Percentiles rank a stretch among this genome's conserved stretches.
Evolutionary conservation across 2,329 filamentous ascomycete genomes (phyloP).

Genomic region (Fusarium sp.): DNA sequence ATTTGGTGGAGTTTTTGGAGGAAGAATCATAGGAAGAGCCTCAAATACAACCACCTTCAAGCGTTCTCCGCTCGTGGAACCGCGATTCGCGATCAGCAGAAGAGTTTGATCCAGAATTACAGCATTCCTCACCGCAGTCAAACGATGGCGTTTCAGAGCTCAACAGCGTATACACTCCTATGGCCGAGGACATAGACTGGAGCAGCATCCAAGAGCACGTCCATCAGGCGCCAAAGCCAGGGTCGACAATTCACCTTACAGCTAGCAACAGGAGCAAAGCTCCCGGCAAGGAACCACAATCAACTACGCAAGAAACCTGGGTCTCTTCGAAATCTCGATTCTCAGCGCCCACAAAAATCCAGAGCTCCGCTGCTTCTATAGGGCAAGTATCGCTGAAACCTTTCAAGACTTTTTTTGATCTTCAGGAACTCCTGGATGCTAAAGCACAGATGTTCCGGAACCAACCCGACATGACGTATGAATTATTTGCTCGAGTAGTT

Average conservation of each 20-base stretch:
- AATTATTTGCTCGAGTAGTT: conserved; percentile 71
- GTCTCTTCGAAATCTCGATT: conserved; percentile 4
- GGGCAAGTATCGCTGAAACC: conserved; percentile 26
- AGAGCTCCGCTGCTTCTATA: background rate
- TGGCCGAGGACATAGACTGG: conserved; percentile 58
- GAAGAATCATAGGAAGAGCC: conserved; percentile 10
- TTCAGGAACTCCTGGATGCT: conserved; percentile 68
- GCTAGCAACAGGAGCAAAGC: conserved; percentile 6
- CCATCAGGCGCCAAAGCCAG: conserved; percentile 7
- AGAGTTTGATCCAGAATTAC: conserved; percentile 52
- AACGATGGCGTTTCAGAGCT: conserved; percentile 1
- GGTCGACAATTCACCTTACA: conserved; percentile 2
- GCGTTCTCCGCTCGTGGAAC: conserved; percentile 49
- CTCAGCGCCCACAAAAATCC: conserved; percentile 13
- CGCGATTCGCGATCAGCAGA: conserved; percentile 49
- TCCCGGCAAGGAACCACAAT: background rate
- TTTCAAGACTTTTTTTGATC: conserved; percentile 67
- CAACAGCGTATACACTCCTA: conserved; percentile 14
- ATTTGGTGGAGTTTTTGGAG: conserved; percentile 28
- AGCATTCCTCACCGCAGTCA: conserved; percentile 48
- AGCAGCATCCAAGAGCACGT: conserved; percentile 43
- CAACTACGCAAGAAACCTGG: background rate
- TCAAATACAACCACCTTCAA: conserved; percentile 45
- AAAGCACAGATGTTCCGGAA: conserved; percentile 50
- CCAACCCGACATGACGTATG: conserved; percentile 60